These are phyloP conservation scores for Striga asiatica DNA, from an alignment of 257 asterid species.

Conservation along the genomic window DNA sequence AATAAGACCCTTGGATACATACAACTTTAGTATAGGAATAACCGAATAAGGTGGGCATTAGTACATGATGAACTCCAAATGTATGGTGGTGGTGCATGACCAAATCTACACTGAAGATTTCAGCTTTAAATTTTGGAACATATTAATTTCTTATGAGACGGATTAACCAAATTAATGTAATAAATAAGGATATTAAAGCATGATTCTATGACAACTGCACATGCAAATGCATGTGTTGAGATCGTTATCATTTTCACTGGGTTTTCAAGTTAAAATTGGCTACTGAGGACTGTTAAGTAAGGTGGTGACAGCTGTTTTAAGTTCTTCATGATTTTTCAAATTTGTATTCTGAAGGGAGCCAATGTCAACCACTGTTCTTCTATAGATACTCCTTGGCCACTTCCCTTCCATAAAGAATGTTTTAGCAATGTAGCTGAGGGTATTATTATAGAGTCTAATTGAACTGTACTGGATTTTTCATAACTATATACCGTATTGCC, in stretches of 20 bases:
- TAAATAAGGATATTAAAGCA: neutral
- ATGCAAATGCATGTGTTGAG: neutral
- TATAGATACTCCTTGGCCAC: neutral
- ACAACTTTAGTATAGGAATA: neutral
- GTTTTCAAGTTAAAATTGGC: neutral
- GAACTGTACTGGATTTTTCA: neutral
- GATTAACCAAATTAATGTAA: neutral
- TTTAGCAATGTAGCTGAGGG: neutral
- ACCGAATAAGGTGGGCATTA: neutral
- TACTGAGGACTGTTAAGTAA: neutral
- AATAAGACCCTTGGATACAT: no score
- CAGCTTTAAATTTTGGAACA: neutral
- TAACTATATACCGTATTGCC: neutral
- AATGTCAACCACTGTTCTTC: neutral
- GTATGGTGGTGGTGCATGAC: neutral
- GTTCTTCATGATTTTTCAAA: neutral
- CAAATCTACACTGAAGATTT: neutral
- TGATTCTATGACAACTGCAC: neutral
- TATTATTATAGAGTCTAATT: neutral
- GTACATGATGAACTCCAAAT: slow-evolving; percentile 1
- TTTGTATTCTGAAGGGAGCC: neutral
- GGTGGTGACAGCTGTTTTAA: neutral
- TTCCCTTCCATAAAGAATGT: neutral
- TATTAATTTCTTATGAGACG: neutral
- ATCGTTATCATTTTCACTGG: neutral